Evolutionary conservation across 1,139 yeast species (phyloP).

Genomic region (Nakaseomyces uthaithaninus): DNA sequence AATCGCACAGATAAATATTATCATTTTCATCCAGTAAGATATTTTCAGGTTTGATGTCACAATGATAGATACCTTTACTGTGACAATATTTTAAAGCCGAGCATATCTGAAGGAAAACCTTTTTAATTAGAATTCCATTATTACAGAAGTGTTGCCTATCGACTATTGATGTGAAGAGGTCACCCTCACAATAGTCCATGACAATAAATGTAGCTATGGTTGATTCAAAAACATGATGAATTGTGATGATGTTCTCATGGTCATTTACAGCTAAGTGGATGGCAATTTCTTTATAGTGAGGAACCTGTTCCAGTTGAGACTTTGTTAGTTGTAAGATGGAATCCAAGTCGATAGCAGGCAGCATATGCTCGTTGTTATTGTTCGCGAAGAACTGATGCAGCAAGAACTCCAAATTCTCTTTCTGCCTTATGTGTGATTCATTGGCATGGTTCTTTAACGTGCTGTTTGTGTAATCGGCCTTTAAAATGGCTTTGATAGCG

Average conservation of each 20-base stretch:
- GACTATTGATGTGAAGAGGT: constrained; percentile 71
- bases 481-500: constrained; percentile 70
- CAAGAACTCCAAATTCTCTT: constrained; percentile 15
- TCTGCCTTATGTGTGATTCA: neutral
- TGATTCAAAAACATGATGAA: constrained; percentile 61
- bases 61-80: constrained; percentile 60
- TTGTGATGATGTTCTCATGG: constrained; percentile 71
- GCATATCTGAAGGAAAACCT: constrained; percentile 65
- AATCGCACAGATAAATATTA: constrained; percentile 64
- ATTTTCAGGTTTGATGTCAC: constrained; percentile 90
- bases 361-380: constrained; percentile 20
- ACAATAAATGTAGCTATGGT: constrained; percentile 54
- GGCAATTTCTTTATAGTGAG: constrained; percentile 50
- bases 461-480: constrained; percentile 25
- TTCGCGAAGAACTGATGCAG: constrained; percentile 25
- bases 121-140: constrained; percentile 44
- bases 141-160: constrained; percentile 41
- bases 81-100: constrained; percentile 70
- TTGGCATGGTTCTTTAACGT: constrained; percentile 2
- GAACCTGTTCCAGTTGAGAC: constrained; percentile 22
- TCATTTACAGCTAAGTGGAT: constrained; percentile 65
- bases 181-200: constrained; percentile 79
- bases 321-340: constrained; percentile 21
- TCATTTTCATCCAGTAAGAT: constrained; percentile 58
- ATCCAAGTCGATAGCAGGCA: constrained; percentile 29